Percentiles rank a stretch among this genome's conserved stretches.
Evolutionary conservation across 2,329 filamentous ascomycete species (phyloP).

Genomic region (Alternaria novae-zelandiae): DNA sequence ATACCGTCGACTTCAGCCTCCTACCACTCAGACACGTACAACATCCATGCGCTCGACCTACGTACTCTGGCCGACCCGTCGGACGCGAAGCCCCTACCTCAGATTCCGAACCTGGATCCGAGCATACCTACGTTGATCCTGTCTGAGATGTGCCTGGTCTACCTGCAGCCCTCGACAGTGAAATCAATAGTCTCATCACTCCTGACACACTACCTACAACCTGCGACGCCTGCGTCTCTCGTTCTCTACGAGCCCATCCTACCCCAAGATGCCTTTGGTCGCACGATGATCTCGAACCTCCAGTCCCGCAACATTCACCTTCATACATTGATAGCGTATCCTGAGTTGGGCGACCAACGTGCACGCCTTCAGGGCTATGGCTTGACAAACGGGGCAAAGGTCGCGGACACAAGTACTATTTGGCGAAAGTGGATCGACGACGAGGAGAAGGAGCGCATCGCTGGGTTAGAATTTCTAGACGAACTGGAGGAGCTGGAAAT

Average conservation of each 20-base stretch:
- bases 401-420: constrained; percentile 69
- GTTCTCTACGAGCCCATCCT: constrained; percentile 89
- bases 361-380: constrained; percentile 70
- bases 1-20: constrained; percentile 40
- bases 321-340: constrained; percentile 79
- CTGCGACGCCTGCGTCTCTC: constrained; percentile 62
- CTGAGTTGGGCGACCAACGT: constrained; percentile 71
- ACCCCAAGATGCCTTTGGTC: constrained; percentile 84
- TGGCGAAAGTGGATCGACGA: constrained; percentile 76
- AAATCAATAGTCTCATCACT: constrained; percentile 63
- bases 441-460: constrained; percentile 79
- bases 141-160: constrained; percentile 95
- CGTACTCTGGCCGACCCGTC: constrained; percentile 59
- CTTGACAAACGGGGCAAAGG: constrained; percentile 64
- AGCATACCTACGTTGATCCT: constrained; percentile 80
- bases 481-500: constrained; percentile 95
- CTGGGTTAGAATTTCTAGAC: constrained; percentile 83
- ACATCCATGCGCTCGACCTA: constrained; percentile 69
- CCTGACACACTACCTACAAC: constrained; percentile 44
- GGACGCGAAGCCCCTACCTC: constrained; percentile 25
- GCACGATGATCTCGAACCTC: constrained; percentile 91
- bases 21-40: constrained; percentile 59
- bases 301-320: constrained; percentile 81
- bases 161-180: constrained; percentile 73
- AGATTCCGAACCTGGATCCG: constrained; percentile 55